These are phyloP conservation scores for Oryza glaberrima DNA, from an alignment of 176 grass and related monocot genomes.

Conservation along the genomic window DNA sequence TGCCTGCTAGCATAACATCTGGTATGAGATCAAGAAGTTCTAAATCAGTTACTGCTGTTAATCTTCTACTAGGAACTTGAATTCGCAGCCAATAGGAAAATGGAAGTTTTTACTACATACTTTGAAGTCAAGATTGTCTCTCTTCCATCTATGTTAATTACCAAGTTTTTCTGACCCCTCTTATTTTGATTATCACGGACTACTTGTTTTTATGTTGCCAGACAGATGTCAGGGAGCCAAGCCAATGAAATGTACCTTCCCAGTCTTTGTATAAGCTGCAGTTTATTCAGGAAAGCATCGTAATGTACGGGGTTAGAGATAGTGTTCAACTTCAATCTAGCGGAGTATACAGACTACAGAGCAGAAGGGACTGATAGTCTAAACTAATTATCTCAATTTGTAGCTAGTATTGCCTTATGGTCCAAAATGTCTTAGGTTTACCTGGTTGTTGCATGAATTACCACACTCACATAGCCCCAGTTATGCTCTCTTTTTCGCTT, in stretches of 20 bases:
- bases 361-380: neutral
- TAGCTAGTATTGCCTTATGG: neutral
- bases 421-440: neutral
- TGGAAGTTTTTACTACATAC: too few relatives aligned
- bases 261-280: neutral
- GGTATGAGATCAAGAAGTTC: neutral
- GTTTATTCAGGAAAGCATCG: conserved; percentile 9
- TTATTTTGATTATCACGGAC: too few relatives aligned
- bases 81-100: too few relatives aligned
- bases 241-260: neutral
- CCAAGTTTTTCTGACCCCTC: too few relatives aligned
- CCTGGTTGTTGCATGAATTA: neutral
- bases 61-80: too few relatives aligned
- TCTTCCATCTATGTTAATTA: too few relatives aligned
- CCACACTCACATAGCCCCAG: neutral
- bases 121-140: too few relatives aligned
- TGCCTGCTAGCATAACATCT: neutral
- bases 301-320: neutral
- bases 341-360: neutral
- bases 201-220: too few relatives aligned
- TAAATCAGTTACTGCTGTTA: neutral
- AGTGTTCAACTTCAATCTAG: neutral
- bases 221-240: too few relatives aligned
- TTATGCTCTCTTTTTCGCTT: neutral
- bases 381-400: neutral